These are phyloP conservation scores for Clonostachys byssicola DNA, from an alignment of 2,329 filamentous ascomycete genomes.

Conservation along the genomic window DNA sequence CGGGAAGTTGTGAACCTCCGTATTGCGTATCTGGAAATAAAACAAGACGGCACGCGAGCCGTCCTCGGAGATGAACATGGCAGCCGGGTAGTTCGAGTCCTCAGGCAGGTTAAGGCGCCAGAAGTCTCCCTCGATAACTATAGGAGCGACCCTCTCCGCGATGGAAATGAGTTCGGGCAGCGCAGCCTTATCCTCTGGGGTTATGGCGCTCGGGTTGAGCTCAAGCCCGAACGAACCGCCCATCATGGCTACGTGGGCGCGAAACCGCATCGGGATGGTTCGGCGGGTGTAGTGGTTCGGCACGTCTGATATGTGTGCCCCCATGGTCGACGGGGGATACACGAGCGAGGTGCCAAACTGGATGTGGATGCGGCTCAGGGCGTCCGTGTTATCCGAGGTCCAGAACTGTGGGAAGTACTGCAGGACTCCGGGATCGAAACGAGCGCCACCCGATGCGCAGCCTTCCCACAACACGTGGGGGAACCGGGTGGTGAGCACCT, in stretches of 20 bases:
- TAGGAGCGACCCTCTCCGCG: conserved; percentile 52
- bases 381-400: conserved; percentile 64
- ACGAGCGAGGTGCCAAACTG: conserved; percentile 61
- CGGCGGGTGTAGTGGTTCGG: conserved; percentile 55
- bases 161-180: conserved; percentile 50
- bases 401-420: conserved; percentile 64
- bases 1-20: conserved; percentile 46
- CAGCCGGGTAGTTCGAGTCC: conserved; percentile 58
- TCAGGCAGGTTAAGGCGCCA: conserved; percentile 56
- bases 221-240: conserved; percentile 64
- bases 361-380: conserved; percentile 54
- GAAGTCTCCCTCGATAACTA: conserved; percentile 54
- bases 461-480: conserved; percentile 63
- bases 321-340: conserved; percentile 61
- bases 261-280: conserved; percentile 52
- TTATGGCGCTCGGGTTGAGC: conserved; percentile 50
- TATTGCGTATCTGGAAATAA: conserved; percentile 52
- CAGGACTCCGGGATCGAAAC: conserved; percentile 59
- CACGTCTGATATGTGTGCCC: conserved; percentile 58
- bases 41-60: conserved; percentile 48
- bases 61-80: conserved; percentile 52
- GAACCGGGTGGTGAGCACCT: conserved; percentile 53
- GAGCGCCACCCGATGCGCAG: conserved; percentile 60
- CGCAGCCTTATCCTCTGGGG: conserved; percentile 41
- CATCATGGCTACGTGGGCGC: conserved; percentile 65